Conservation (phyloP, 1,284 basidiomycete species). For the Athelia sp. region DNA sequence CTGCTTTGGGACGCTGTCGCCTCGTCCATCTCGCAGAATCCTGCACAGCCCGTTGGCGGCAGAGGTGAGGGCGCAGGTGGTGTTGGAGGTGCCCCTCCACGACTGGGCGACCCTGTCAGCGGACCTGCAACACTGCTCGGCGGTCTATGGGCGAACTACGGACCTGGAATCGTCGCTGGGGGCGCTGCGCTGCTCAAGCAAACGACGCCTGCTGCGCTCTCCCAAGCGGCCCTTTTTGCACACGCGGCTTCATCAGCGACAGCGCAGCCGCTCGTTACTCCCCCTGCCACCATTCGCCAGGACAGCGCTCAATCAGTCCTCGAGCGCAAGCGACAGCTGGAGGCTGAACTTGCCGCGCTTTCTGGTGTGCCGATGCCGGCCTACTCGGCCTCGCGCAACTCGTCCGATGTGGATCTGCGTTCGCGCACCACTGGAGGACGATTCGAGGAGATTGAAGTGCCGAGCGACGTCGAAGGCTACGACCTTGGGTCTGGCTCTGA, state of each 20-base stretch:
- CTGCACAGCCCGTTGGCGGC: constrained; percentile 21
- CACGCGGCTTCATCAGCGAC: constrained; percentile 14
- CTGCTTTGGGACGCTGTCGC: constrained; percentile 59
- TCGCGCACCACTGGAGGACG: constrained; percentile 35
- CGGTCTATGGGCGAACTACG: constrained; percentile 70
- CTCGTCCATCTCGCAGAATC: constrained; percentile 37
- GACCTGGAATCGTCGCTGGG: constrained; percentile 63
- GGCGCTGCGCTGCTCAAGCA: constrained; percentile 57
- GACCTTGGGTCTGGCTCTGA: constrained; percentile 23
- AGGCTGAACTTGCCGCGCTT: constrained; percentile 52
- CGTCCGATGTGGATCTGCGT: constrained; percentile 37
- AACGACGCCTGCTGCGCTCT: constrained; percentile 29
- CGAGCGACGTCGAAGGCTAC: constrained; percentile 61
- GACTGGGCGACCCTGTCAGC: constrained; percentile 49
- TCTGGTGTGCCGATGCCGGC: constrained; percentile 21
- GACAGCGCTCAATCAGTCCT: constrained; percentile 28
- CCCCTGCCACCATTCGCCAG: constrained; percentile 13
- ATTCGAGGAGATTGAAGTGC: constrained; percentile 64
- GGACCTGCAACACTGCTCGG: constrained; percentile 60
- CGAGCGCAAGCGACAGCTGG: constrained; percentile 48
- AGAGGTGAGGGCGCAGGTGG: not conserved
- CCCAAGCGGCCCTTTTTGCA: constrained; percentile 20
- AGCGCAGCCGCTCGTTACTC: constrained; percentile 19
- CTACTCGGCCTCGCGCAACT: constrained; percentile 31
- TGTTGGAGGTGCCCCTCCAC: constrained; percentile 37